Conservation (phyloP, 345 rosid species). For the Aethionema arabicum region DNA sequence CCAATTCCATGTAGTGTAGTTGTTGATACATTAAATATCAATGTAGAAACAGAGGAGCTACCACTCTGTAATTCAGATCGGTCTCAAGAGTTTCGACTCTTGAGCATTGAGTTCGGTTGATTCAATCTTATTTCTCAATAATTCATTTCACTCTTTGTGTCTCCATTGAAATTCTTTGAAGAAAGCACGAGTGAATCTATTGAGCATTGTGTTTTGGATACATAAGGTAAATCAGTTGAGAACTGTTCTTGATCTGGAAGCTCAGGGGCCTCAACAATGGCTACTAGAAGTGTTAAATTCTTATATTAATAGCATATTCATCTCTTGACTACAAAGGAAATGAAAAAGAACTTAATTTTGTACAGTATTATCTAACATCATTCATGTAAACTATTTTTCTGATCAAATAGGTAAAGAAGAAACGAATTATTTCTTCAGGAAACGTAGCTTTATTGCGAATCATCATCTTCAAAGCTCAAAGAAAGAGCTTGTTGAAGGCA, state of each 20-base stretch:
- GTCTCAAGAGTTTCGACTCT: slow-evolving; percentile 43
- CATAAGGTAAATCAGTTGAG: too few relatives aligned
- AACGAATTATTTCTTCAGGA: slow-evolving; percentile 14
- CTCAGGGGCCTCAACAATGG: too few relatives aligned
- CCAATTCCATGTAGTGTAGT: slow-evolving; percentile 57
- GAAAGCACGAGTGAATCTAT: not conserved
- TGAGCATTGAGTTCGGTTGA: slow-evolving; percentile 70
- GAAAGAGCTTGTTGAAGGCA: slow-evolving; percentile 38
- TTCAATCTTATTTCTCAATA: slow-evolving; percentile 8
- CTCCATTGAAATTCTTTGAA: slow-evolving; percentile 2
- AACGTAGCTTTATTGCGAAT: slow-evolving; percentile 23
- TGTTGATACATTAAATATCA: slow-evolving; percentile 53
- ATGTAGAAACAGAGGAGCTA: slow-evolving; percentile 53
- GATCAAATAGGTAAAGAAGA: slow-evolving; percentile 20
- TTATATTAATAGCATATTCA: slow-evolving; percentile 1
- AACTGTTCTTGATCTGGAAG: too few relatives aligned
- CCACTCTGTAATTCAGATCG: slow-evolving; percentile 38
- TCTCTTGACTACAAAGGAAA: slow-evolving; percentile 18
- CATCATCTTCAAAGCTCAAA: slow-evolving; percentile 30
- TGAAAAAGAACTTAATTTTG: slow-evolving; percentile 10
- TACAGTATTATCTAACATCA: slow-evolving; percentile 20
- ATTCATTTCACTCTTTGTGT: slow-evolving; percentile 7
- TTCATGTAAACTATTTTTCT: slow-evolving; percentile 24
- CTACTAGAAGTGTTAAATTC: too few relatives aligned
- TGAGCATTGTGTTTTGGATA: not conserved